Conservation (phyloP, 2,329 filamentous ascomycete species). For the Claviceps sp. region DNA sequence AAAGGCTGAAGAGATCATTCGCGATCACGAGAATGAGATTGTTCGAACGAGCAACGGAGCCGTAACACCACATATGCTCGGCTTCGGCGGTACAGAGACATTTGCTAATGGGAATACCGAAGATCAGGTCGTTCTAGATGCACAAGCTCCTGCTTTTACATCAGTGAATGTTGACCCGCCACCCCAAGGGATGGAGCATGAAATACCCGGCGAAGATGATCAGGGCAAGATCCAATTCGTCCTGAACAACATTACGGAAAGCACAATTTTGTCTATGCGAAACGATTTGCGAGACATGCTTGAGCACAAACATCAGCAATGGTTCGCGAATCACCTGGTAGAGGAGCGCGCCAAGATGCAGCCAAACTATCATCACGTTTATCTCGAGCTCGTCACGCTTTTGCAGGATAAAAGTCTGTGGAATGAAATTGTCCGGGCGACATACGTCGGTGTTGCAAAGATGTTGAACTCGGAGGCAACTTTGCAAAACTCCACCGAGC, state of each 20-base stretch:
- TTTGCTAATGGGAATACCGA: slow-evolving; percentile 60
- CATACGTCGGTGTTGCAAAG: slow-evolving; percentile 71
- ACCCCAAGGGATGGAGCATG: slow-evolving; percentile 48
- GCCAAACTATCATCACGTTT: slow-evolving; percentile 89
- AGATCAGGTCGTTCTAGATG: slow-evolving; percentile 44
- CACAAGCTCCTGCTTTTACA: slow-evolving; percentile 56
- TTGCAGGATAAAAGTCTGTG: slow-evolving; percentile 70
- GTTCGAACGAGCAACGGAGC: slow-evolving; percentile 42
- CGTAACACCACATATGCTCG: slow-evolving; percentile 21
- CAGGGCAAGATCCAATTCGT: slow-evolving; percentile 94
- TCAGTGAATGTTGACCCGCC: slow-evolving; percentile 66
- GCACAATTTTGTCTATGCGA: slow-evolving; percentile 75
- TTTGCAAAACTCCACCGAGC: slow-evolving; percentile 70
- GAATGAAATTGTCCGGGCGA: slow-evolving; percentile 84
- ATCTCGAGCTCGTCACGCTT: slow-evolving; percentile 75
- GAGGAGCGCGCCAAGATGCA: slow-evolving; percentile 95
- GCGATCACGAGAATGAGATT: slow-evolving; percentile 49
- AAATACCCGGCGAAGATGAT: slow-evolving; percentile 71
- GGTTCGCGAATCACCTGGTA: slow-evolving; percentile 92
- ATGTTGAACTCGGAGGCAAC: slow-evolving; percentile 86
- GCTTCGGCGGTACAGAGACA: slow-evolving; percentile 28
- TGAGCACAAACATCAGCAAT: slow-evolving; percentile 73
- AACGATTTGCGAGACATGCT: slow-evolving; percentile 67
- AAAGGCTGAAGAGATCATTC: slow-evolving; percentile 69
- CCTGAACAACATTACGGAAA: slow-evolving; percentile 88